Evolutionary conservation across 1,139 yeast genomes (phyloP), one percentile per base, ranked within the genome.

Genomic region (Debaryomyces subglobosus): DNA sequence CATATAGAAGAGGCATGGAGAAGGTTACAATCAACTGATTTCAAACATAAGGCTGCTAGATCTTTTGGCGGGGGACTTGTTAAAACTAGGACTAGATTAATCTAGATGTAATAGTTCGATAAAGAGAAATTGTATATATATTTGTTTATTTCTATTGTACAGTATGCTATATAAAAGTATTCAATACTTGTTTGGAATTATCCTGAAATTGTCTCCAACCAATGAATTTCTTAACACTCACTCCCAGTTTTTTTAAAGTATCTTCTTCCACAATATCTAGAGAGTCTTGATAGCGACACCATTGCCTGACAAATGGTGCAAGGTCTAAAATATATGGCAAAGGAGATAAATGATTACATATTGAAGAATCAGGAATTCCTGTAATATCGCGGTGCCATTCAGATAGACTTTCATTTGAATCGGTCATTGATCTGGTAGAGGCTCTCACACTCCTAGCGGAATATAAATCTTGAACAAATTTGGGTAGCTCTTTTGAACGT

Each of bases 1-100:
- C 98, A 94, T 65, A 83, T 94, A 12, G 86, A 88, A 53, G 97
- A 92, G 59, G 98, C 98, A 0, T 94, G 96, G 89, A 77, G 97
- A 58, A 73, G 89, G 49, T 70, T 89, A 50, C 98, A 94, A 65
- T 69, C 76, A 2, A 73, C 81, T 1, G 80, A 80, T 47, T 79
- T 80, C 55, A 80, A 78, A 51, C 86, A 84, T 50, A 81, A 79
- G 53, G 89, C 96, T 1, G 66, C 85, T 49, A 75, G 94, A 49
- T 84, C 85, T 41, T 89, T 86, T 65, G 82, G 85, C 21, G 96
- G 97, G 5, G 96, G 97, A 1, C 68, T 77, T 53, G 59, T 77
- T 18, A 72, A 67, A 52, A 69, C 75, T 2, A 68, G 77, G 54
- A 71, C 79, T 3, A 67, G 72, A 51, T 65, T 76, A 34, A 76